A percentile compares a stretch with the other conserved stretches of the same genome.
These are phyloP conservation scores for Delphinella strobiligena DNA, from an alignment of 2,329 filamentous ascomycete genomes.

Conservation along the genomic window DNA sequence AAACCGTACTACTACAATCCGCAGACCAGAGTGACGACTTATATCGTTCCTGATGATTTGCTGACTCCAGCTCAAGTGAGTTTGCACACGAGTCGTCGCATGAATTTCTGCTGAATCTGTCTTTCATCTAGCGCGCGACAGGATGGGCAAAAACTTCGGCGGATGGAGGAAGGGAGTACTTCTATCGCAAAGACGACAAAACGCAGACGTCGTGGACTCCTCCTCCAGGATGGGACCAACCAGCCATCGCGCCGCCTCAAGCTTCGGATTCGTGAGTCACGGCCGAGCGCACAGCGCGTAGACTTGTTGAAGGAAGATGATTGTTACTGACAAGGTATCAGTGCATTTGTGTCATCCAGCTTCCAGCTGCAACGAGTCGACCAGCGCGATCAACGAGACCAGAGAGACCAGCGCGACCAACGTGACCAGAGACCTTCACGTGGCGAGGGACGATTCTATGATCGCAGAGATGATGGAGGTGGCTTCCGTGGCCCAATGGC, in stretches of 20 bases:
- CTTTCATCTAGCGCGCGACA: conserved; percentile 11
- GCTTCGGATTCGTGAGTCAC: too few relatives aligned
- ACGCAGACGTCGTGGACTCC: conserved; percentile 83
- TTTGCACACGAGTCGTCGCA: conserved; percentile 36
- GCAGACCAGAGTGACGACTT: conserved; percentile 77
- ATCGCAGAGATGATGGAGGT: conserved; percentile 18
- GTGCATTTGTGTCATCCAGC: conserved; percentile 48
- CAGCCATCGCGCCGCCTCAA: conserved; percentile 2
- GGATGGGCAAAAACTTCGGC: conserved; percentile 83
- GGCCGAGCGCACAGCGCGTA: too few relatives aligned
- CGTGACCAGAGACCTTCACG: conserved; percentile 21
- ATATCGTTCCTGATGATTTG: conserved; percentile 84
- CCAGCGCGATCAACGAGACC: conserved; percentile 26
- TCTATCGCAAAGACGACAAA: conserved; percentile 82
- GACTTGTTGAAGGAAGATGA: too few relatives aligned
- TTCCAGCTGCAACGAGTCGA: conserved; percentile 16
- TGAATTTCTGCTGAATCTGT: too few relatives aligned
- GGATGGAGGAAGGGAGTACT: conserved; percentile 81
- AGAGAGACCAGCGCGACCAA: conserved; percentile 12
- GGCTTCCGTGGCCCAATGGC: conserved; percentile 21
- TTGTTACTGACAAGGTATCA: conserved; percentile 8
- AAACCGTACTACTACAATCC: conserved; percentile 86
- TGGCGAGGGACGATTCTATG: conserved; percentile 19
- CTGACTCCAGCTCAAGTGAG: conserved; percentile 71
- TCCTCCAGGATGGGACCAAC: conserved; percentile 35